A percentile compares a stretch with the other conserved stretches of the same genome.
These are phyloP conservation scores for Hemisphaericaspora xylanilytica DNA, from an alignment of 1,139 yeast genomes.

Conservation along the genomic window DNA sequence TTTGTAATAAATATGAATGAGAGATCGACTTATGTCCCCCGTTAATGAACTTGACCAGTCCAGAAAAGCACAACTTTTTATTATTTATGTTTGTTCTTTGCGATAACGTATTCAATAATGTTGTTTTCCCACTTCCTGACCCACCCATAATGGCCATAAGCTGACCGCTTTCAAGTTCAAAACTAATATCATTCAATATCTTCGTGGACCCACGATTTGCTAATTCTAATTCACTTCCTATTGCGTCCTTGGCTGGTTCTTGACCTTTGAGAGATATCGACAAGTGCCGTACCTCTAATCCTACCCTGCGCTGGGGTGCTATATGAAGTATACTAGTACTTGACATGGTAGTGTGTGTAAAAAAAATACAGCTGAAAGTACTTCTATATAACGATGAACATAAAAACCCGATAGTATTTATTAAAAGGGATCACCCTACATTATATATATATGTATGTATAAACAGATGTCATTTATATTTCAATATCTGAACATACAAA, in stretches of 20 bases:
- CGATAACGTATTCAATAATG: conserved; percentile 70
- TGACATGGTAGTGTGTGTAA: neutral
- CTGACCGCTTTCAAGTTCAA: conserved; percentile 52
- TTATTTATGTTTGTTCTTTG: conserved; percentile 47
- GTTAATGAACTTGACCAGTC: conserved; percentile 23
- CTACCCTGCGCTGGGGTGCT: conserved; percentile 25
- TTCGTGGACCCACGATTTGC: conserved; percentile 8
- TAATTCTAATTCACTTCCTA: neutral
- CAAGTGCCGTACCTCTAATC: conserved; percentile 29
- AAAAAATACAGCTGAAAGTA: no score
- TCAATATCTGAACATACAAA: neutral
- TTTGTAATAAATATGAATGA: conserved; percentile 69
- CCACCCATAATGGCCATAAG: conserved; percentile 78
- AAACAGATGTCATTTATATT: neutral
- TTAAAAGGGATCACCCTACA: neutral
- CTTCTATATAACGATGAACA: no score
- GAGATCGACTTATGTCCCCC: conserved; percentile 23
- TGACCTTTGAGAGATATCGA: conserved; percentile 27
- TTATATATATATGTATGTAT: no score
- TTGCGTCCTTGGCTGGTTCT: conserved; percentile 4
- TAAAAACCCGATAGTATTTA: neutral
- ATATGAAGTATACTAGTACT: conserved; percentile 18
- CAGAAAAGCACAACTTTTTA: conserved; percentile 31
- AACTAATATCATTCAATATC: conserved; percentile 46
- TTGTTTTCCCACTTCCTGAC: conserved; percentile 86